Base-by-base conservation (phyloP, 139 green algal species). In the Chloropicon primus region DNA sequence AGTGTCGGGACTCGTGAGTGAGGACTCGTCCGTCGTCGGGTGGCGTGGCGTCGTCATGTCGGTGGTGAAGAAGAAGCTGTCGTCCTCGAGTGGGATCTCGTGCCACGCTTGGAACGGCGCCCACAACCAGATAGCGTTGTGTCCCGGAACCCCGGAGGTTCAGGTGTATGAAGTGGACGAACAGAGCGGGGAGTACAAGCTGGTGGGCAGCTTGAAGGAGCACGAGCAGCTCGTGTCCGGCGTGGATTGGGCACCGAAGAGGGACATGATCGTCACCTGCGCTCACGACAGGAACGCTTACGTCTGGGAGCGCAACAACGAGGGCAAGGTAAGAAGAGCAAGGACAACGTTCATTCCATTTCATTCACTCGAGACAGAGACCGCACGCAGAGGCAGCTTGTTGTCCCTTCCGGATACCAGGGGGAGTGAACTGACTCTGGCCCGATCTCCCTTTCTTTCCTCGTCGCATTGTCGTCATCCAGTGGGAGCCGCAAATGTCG, bases 211-310 rank as follows among this genome's bases (percentile, higher is more conserved):
- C 24, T 23, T 84, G 1, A 53, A 26, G 24, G 72, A 85, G 81
- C 82, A 86, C 41, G 82, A 86, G 25, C 81, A 86, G 28, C 53
- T 81, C 17, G 78, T 86, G 54, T 54, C 81, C 21, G 76, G 77
- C 24, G 54, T 86, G 21, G 82, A 86, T 54, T 86, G 82, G 82
- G 71, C 28, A 2, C 77, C 82, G 2, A 76, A 41, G n/a, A 77
- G 28, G 28, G 77, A 86, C 74, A 54, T 74, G 28, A 83, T 86
- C 1, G 72, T 86, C 2, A 84, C 82, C 2, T 85, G 81, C 72
- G 79, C 82, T 23, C 82, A 86, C 53, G 82, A 86, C 72, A 82
- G 82, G 71, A 86, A 86, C 73, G 73, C 72, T 25, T 84, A 86
- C 26, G 82, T 86, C 54, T 84, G 80, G 80, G 71, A 79, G 24